A percentile compares a stretch with the other conserved stretches of the same genome.
Conservation (phyloP, 495 filamentous ascomycete genomes). For the Sphaerosporella brunnea region DNA sequence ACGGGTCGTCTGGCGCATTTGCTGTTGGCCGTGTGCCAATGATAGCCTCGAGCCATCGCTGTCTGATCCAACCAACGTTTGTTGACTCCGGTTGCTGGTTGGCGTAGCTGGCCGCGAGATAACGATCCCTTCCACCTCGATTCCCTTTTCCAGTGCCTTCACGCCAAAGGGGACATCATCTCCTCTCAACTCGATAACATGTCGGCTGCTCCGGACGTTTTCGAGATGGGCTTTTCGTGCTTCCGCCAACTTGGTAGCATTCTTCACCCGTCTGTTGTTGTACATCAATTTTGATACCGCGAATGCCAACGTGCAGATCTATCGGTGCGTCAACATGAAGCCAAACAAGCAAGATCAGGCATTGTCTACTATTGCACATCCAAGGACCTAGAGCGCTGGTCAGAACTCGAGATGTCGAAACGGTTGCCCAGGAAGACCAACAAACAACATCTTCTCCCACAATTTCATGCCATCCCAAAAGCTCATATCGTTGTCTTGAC, state of each 20-base stretch:
- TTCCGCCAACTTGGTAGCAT: conserved; percentile 46
- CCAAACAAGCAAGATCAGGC: conserved; percentile 26
- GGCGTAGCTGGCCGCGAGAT: conserved; percentile 47
- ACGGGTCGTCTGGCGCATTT: conserved; percentile 12
- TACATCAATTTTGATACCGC: conserved; percentile 43
- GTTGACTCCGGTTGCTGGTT: conserved; percentile 17
- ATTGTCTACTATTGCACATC: conserved; percentile 24
- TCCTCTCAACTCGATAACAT: conserved; percentile 25
- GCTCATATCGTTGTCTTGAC: conserved; percentile 27
- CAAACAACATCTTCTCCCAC: conserved; percentile 86
- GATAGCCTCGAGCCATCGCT: conserved; percentile 14
- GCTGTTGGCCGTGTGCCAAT: conserved; percentile 10
- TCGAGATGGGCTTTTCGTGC: conserved; percentile 40
- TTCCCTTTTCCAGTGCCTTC: conserved; percentile 67
- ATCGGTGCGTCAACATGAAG: too few relatives aligned
- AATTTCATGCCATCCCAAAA: conserved; percentile 68
- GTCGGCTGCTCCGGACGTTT: conserved; percentile 35
- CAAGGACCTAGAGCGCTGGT: conserved; percentile 30
- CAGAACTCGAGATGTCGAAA: conserved; percentile 22
- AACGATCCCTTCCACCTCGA: conserved; percentile 80
- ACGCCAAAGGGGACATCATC: conserved; percentile 75
- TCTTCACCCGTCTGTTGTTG: conserved; percentile 45
- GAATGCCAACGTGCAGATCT: conserved; percentile 14
- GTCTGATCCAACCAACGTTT: conserved; percentile 22
- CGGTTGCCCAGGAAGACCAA: conserved; percentile 32